Evolutionary conservation across 2,329 filamentous ascomycete species (phyloP).

Genomic region (Aspergillus fructus): DNA sequence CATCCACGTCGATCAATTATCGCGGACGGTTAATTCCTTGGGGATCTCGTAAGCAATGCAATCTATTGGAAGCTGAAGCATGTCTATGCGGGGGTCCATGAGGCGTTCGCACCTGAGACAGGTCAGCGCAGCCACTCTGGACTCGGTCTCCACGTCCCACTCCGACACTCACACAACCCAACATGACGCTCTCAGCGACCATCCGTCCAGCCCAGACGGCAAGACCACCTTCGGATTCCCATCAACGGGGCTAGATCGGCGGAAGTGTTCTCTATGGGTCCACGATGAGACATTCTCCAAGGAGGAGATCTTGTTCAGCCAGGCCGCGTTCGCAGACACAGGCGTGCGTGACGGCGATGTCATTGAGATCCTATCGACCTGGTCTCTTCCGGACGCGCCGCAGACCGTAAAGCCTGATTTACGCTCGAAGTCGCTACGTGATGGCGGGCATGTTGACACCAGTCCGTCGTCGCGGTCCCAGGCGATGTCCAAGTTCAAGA

Average conservation of each 20-base stretch:
- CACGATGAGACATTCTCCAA: slow-evolving; percentile 73
- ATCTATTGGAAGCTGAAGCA: slow-evolving; percentile 20
- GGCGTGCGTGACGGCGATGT: slow-evolving; percentile 66
- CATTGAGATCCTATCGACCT: slow-evolving; percentile 67
- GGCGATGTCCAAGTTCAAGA: slow-evolving; percentile 35
- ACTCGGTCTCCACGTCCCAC: slow-evolving; percentile 32
- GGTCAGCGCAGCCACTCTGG: slow-evolving; percentile 42
- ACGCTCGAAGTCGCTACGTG: slow-evolving; percentile 26
- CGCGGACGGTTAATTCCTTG: not conserved
- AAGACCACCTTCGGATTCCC: slow-evolving; percentile 25
- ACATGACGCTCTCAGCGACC: slow-evolving; percentile 23
- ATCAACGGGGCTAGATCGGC: slow-evolving; percentile 29
- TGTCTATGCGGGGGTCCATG: slow-evolving; percentile 41
- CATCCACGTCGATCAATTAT: not conserved
- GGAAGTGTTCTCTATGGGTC: slow-evolving; percentile 53
- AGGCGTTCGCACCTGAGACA: slow-evolving; percentile 42
- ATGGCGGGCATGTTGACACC: slow-evolving; percentile 26
- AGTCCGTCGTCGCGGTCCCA: slow-evolving; percentile 23
- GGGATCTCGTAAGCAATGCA: slow-evolving; percentile 21
- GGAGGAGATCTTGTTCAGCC: slow-evolving; percentile 78
- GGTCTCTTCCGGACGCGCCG: slow-evolving; percentile 44
- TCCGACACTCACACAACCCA: slow-evolving; percentile 25
- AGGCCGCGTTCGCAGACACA: slow-evolving; percentile 65
- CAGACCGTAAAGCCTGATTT: slow-evolving; percentile 31
- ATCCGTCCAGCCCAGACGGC: slow-evolving; percentile 26